Base-by-base conservation (phyloP, 208 protist species). In the Strigomonas galati region DNA sequence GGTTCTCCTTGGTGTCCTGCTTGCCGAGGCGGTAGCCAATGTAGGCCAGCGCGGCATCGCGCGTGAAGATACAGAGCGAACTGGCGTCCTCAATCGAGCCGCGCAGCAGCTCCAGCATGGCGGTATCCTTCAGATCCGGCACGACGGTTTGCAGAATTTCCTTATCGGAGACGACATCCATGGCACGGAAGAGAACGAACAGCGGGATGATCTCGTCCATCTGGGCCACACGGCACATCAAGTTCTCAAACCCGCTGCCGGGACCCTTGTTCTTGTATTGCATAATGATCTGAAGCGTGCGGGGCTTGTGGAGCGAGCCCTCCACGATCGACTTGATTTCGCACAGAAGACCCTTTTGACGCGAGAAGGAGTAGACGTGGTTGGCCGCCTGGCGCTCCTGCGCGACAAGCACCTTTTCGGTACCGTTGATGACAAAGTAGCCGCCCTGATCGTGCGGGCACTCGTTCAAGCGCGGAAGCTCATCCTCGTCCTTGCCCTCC, bases 381-480 rank as follows among this genome's bases (percentile, higher is more conserved):
- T 99, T 99, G 65, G 99, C 99, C 17, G 93, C 94, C 51, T 99
- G 86, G 46, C 96, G 90, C 77, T 98, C 94, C 65, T 98, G 95
- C 31, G 97, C 92, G 5, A 99, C 77, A 54, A 97, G 79, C 9
- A 99, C 98, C 82, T 99, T 99, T 73, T 99, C 99, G 15, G 95
- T 95, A 37, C 99, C 99, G 70, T 98, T 98, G 52, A 99, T 92
- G 48, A 99, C 88, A 72, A 99, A 99, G 85, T 99, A 99, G 23
- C 99, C 99, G 32, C 98, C 98, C 10, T 98, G 98, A 71, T 99
- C 99, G 55, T 99, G 72, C 30, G 98, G 94, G 84, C 99, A 99
- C 84, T 99, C 99, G 32, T 93, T 85, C 24, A 99, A 74, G 12
- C 77, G 59, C 5, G 97, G 86, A 30, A 99, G 77, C 78, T 99